These are phyloP conservation scores for Rubus idaeus DNA, from an alignment of 306 rosid species.

Conservation along the genomic window DNA sequence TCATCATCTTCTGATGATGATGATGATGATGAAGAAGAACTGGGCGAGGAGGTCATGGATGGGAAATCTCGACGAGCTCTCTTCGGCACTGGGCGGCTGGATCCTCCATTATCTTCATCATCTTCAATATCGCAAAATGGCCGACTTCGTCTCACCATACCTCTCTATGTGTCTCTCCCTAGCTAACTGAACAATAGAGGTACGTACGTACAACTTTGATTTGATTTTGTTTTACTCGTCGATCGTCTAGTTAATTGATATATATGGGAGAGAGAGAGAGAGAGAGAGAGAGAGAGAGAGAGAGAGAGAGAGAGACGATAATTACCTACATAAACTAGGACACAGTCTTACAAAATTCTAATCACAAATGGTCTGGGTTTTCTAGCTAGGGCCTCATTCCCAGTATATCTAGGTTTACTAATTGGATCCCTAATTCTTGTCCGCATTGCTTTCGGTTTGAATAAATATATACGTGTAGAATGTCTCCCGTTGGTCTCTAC, in stretches of 20 bases:
- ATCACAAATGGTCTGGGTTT: neutral
- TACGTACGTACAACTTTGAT: neutral
- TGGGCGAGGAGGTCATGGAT: too few species aligned
- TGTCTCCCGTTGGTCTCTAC: too few species aligned
- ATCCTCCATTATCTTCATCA: neutral
- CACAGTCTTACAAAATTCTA: too few species aligned
- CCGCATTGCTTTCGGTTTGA: too few species aligned
- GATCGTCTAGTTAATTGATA: too few species aligned
- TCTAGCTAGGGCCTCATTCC: neutral
- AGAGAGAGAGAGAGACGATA: neutral
- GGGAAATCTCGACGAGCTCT: neutral
- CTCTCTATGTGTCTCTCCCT: neutral
- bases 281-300: too few species aligned
- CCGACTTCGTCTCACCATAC: neutral
- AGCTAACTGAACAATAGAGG: neutral
- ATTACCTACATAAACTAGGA: neutral
- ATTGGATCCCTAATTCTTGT: too few species aligned
- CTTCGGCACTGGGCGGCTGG: neutral
- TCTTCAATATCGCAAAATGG: neutral
- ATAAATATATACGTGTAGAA: too few species aligned
- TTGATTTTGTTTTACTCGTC: neutral
- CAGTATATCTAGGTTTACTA: neutral
- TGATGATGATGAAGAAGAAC: too few species aligned
- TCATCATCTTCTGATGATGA: too few species aligned
- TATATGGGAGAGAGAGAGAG: too few species aligned